Evolutionary conservation across 306 rosid species (phyloP), one percentile per base, ranked within the genome.

Genomic region (Senna siamea): DNA sequence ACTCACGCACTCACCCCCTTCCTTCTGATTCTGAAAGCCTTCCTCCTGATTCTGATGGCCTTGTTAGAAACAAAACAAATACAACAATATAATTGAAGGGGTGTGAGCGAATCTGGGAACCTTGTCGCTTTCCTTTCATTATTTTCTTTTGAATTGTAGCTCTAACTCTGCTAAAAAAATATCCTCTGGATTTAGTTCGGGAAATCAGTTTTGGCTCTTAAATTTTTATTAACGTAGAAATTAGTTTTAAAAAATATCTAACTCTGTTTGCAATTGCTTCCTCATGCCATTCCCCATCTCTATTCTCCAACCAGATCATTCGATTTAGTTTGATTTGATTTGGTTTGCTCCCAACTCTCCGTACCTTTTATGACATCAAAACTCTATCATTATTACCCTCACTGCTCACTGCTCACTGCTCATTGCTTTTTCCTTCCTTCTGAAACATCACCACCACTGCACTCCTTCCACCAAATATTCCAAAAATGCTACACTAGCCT

Each of bases 371-470:
- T 60, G 60, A 50, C 38, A 54, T 38, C 59, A 69, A n/a, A 58
- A 58, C 57, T n/a, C 46, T 78, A 75, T 79, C 47, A 75, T 83
- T 66, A 51, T 75, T 75, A 35, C 69, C 59, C 44, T 65, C 78
- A 48, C 73, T 22, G 30, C n/a, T n/a, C n/a, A n/a, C n/a, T n/a
- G n/a, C n/a, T 26, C 30, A 26, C 30, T 9, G 15, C 53, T 19
- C 13, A 52, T 64, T 50, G 2, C 62, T 61, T 41, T 40, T 72
- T 70, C 23, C 59, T 44, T 47, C 40, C 15, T 75, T 64, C 17
- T 73, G 35, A 11, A 41, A 13, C 57, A 18, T 46, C n/a, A 72
- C 48, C 69, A 30, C 44, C 58, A 6, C 35, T 3, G 18, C 50
- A 20, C 37, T 38, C 9, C 20, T 2, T 3, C 30, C 40, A 51